phyloP scores from a whole-genome alignment of 73 alveolate species.

The Paramecium primaurelia region DNA sequence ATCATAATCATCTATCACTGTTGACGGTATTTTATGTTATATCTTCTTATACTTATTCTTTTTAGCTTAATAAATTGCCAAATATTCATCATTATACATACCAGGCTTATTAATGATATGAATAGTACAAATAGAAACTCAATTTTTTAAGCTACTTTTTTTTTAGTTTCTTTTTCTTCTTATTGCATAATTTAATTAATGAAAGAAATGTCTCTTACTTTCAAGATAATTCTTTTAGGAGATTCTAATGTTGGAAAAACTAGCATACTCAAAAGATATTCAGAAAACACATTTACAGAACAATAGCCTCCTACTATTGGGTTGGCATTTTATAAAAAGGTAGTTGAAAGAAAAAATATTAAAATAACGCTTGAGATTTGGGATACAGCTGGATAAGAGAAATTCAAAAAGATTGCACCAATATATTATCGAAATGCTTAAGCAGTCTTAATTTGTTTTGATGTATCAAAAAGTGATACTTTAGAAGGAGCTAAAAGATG shows the following conservation, averaged over 20 bases:
- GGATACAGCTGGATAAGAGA: conserved; percentile 96
- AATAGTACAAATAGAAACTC: neutral
- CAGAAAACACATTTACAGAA: conserved; percentile 12
- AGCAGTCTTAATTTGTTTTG: conserved; percentile 83
- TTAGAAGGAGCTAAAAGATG: conserved; percentile 78
- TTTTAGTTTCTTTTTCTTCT: neutral
- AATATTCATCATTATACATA: neutral
- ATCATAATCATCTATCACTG: neutral
- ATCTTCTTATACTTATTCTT: neutral
- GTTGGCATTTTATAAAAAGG: conserved; percentile 16
- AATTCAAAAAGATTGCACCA: conserved; percentile 73
- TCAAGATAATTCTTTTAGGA: conserved; percentile 48
- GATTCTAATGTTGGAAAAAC: conserved; percentile 55
- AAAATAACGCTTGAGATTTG: conserved; percentile 77
- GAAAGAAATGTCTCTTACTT: conserved; percentile 16
- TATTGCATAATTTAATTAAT: neutral
- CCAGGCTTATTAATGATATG: neutral
- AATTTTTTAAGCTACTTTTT: neutral
- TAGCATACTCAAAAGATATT: neutral
- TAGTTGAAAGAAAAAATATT: conserved; percentile 22
- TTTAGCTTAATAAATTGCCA: conserved; percentile 1
- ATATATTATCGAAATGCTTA: conserved; percentile 87
- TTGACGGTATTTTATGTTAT: neutral
- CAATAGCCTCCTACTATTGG: conserved; percentile 19
- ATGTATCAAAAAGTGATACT: conserved; percentile 68